Base-by-base conservation (phyloP, 495 filamentous ascomycete species). In the Penicillium lividum region DNA sequence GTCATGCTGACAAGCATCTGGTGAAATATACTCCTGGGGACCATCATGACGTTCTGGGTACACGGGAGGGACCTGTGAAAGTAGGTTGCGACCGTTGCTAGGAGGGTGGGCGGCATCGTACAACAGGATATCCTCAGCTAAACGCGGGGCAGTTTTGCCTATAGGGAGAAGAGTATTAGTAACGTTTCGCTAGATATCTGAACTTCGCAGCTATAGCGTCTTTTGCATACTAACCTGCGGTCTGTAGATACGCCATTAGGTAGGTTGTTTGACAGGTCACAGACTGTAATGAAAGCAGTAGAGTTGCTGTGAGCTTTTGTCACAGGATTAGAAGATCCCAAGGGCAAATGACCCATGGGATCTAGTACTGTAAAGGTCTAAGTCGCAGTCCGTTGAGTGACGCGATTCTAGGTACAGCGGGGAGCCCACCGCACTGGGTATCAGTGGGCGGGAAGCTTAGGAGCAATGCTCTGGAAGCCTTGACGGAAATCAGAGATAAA, bases 131-230 rank as follows among this genome's bases (percentile, higher is more conserved):
- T 88, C 86, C 56, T 83, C 68, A 44, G 82, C 69, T 51, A 89
- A 76, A 48, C 82, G 80, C 9, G 85, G 86, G 50, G 84, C 80
- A 59, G 82, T 84, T 73, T 87, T 88, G 59, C 86, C 86, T 84
- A 60, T 47, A 64, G 8, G 36, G 29, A 29, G 15, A 3, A 13
- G 5, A 11, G 51, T 40, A 31, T 61, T 46, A 58, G 56, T n/a
- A 59, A 52, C 25, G 2, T 18, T 6, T 52, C 40, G 15, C 8
- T 52, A 11, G 33, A 25, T 40, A 33, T 8, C 7, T 34, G 3
- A 13, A 22, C 10, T 5, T 6, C 38, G 11, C 7, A 13, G 11
- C 10, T n/a, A 38, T 3, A 34, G 44, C 28, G 8, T 18, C 9
- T 57, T 44, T 27, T 15, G 7, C 10, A n/a, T 30, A 65, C 72